These are phyloP conservation scores for Chalciporus piperatus DNA, from an alignment of 768 basidiomycete genomes.

Conservation along the genomic window DNA sequence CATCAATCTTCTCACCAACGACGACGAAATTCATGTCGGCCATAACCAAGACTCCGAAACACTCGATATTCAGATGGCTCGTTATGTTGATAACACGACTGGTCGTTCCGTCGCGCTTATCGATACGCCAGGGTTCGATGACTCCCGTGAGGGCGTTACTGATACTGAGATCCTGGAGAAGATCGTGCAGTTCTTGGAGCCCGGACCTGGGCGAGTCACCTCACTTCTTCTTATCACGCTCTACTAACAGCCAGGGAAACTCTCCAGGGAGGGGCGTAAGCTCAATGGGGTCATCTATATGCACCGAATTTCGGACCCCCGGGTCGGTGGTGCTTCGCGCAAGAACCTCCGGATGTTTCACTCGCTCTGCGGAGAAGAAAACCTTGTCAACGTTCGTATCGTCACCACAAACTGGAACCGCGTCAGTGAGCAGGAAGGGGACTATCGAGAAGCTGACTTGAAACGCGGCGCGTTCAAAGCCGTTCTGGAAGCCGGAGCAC, in stretches of 20 bases:
- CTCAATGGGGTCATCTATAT: slow-evolving; percentile 44
- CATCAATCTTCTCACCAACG: slow-evolving; percentile 3
- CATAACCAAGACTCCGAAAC: slow-evolving; percentile 2
- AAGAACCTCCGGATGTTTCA: slow-evolving; percentile 43
- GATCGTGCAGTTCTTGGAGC: slow-evolving; percentile 1
- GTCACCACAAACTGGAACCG: slow-evolving; percentile 46
- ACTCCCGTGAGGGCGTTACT: slow-evolving; percentile 7
- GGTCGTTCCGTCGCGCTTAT: slow-evolving; percentile 9
- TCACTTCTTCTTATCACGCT: neutral
- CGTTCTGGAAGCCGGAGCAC: slow-evolving; percentile 40
- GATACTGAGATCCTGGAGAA: slow-evolving; percentile 18
- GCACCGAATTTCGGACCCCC: slow-evolving; percentile 42
- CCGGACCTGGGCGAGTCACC: neutral
- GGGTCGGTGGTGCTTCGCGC: slow-evolving; percentile 39
- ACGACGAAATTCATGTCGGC: neutral
- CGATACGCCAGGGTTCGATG: neutral
- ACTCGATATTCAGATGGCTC: neutral
- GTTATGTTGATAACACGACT: neutral
- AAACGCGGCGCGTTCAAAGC: slow-evolving; percentile 41
- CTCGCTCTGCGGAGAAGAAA: slow-evolving; percentile 42
- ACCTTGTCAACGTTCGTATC: slow-evolving; percentile 42
- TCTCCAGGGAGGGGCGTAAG: slow-evolving; percentile 8
- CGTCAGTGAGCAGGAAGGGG: slow-evolving; percentile 24
- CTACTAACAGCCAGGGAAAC: no score
- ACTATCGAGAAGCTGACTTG: slow-evolving; percentile 22